Evolutionary conservation across 495 filamentous ascomycete genomes (phyloP).

Genomic region (Lasiosphaeria hispida): DNA sequence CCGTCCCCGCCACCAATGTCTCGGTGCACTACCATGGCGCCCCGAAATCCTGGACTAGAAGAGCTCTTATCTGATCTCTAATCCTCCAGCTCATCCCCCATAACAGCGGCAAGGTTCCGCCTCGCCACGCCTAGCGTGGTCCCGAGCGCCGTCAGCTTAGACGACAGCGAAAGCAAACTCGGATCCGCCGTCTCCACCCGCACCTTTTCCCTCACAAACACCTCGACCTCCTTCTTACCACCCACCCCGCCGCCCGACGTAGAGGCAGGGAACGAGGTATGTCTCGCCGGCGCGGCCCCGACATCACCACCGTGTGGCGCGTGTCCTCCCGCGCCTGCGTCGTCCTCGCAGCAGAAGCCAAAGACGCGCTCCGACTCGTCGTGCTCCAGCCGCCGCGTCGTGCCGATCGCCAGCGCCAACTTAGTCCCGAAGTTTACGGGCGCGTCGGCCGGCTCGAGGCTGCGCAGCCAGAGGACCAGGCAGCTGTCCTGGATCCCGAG

Average conservation of each 20-base stretch:
- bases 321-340: no score
- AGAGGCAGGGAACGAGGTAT: slow-evolving; percentile 1
- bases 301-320: no score
- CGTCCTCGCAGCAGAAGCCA: slow-evolving; percentile 30
- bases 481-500: slow-evolving; percentile 74
- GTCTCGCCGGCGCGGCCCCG: neutral
- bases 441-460: slow-evolving; percentile 62
- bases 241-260: neutral
- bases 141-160: slow-evolving; percentile 80
- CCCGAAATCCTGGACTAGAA: neutral
- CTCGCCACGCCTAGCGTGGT: slow-evolving; percentile 67
- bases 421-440: slow-evolving; percentile 49
- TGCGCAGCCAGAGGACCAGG: slow-evolving; percentile 74
- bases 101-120: slow-evolving; percentile 72
- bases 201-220: slow-evolving; percentile 85
- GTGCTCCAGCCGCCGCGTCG: slow-evolving; percentile 62
- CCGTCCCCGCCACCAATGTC: neutral
- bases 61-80: slow-evolving; percentile 12
- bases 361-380: slow-evolving; percentile 80
- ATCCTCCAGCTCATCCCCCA: slow-evolving; percentile 58
- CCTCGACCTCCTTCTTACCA: slow-evolving; percentile 47
- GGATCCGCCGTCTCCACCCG: slow-evolving; percentile 90
- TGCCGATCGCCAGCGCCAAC: slow-evolving; percentile 56
- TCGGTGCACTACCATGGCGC: neutral
- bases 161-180: slow-evolving; percentile 77